These are phyloP conservation scores for Delitschia confertaspora DNA, from an alignment of 495 filamentous ascomycete species.

Conservation along the genomic window DNA sequence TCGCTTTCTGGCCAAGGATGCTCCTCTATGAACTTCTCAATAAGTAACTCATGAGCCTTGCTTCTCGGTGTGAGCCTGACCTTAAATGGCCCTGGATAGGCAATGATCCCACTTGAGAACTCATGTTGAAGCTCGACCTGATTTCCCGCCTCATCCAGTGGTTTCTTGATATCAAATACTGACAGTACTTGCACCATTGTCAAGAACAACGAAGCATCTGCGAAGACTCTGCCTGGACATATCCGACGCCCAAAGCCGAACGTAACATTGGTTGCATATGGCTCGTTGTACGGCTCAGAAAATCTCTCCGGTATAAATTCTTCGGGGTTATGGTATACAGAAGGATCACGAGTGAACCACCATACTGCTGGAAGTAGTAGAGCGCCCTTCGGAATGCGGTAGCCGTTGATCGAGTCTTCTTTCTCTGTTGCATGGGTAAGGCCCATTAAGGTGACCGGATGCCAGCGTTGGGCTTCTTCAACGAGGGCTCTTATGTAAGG, in stretches of 20 bases:
- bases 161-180: too few relatives aligned
- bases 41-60: too few relatives aligned
- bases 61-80: too few relatives aligned
- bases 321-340: slow-evolving; percentile 3
- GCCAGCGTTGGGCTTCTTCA: slow-evolving; percentile 37
- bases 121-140: too few relatives aligned
- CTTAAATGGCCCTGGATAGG: too few relatives aligned
- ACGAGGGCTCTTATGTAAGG: slow-evolving; percentile 32
- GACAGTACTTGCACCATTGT: slow-evolving; percentile 7
- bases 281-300: background rate
- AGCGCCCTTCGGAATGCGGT: slow-evolving; percentile 15
- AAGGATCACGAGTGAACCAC: slow-evolving; percentile 11
- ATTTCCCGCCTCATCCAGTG: too few relatives aligned
- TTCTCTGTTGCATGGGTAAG: slow-evolving; percentile 7
- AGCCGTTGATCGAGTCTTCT: slow-evolving; percentile 10
- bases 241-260: slow-evolving; percentile 10
- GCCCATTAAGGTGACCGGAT: slow-evolving; percentile 27
- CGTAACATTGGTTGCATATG: background rate
- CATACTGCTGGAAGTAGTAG: slow-evolving; percentile 9
- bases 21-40: too few relatives aligned
- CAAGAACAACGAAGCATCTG: background rate
- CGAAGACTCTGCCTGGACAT: slow-evolving; percentile 9
- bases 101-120: too few relatives aligned
- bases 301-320: slow-evolving; percentile 2
- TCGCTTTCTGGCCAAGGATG: too few relatives aligned